Evolutionary conservation across 2,329 filamentous ascomycete genomes (phyloP), one percentile per base, ranked within the genome.

Genomic region (Orbilia blumenaviensis): DNA sequence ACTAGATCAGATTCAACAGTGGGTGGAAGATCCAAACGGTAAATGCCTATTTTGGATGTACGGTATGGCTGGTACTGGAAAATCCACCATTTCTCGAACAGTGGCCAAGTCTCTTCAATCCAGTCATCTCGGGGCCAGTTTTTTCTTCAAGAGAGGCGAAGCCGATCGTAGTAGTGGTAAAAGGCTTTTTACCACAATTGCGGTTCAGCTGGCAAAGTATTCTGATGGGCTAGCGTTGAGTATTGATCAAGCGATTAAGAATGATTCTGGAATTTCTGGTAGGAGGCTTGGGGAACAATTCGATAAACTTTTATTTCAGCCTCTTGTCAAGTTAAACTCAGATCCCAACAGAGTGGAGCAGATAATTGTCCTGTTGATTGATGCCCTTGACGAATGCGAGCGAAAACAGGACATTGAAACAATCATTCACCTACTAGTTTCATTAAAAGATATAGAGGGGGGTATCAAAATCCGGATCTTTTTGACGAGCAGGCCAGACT

Each of bases 251-350:
- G 63, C 63, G 23, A 42, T 58, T 6, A 21, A 69, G 21, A 16
- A 23, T 1, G 56, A 68, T 23, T 42, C 71, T 9, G 21, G 38
- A 29, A 46, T 50, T 18, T 38, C 64, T 10, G 56, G 25, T 3
- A 82, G 82, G 46, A n/a, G 74, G 16, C 54, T 82, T 2, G 76
- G 60, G 25, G 79, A 84, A 21, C 84, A 86, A n/a, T 85, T 84
- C 71, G 79, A 84, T 0, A 82, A 82, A 60, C 83, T 86, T 0
- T 79, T 85, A 36, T 50, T 82, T 0, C 23, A 82, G 3, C 84
- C 84, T 0, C 67, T 85, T 0, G 60, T 56, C 42, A 71, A 66
- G 29, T 18, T 63, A 12, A 16, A 63, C 8, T 3, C 16, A 2
- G 21, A 9, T 38, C n/a, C 52, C 14, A 3, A 36, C n/a, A 48